phyloP scores from a whole-genome alignment of 2,329 filamentous ascomycete genomes.

The Pseudogymnoascus sp. region DNA sequence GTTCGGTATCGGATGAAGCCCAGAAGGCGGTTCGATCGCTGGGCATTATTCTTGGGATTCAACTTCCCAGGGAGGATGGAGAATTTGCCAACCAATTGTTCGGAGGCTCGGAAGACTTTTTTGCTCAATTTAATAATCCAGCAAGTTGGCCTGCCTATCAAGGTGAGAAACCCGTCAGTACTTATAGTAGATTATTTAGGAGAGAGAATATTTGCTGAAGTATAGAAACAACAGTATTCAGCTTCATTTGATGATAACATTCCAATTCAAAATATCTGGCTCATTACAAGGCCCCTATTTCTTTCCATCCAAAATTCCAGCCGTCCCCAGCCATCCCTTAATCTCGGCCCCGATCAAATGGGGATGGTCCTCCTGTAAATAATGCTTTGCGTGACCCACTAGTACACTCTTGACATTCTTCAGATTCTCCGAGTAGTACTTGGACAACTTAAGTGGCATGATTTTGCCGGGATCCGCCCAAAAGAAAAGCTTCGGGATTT shows the following conservation, averaged over 20 bases:
- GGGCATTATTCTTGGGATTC: not conserved
- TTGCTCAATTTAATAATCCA: not conserved
- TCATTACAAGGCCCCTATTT: not conserved
- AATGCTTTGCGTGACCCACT: not conserved
- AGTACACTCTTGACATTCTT: conserved; percentile 3
- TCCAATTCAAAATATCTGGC: not conserved
- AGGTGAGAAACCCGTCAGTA: not conserved
- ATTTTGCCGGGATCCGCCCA: conserved; percentile 3
- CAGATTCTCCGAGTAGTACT: not conserved
- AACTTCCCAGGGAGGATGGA: not conserved
- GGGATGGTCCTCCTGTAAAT: conserved; percentile 2
- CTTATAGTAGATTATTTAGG: no score
- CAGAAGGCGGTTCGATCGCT: not conserved
- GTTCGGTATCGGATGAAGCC: not conserved
- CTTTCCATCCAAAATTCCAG: not conserved
- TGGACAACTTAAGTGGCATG: not conserved
- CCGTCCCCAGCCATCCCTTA: not conserved
- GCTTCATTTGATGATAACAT: not conserved
- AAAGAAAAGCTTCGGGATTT: conserved; percentile 5
- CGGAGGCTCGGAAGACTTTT: not conserved
- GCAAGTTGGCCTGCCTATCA: not conserved
- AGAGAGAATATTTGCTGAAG: no score
- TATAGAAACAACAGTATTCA: not conserved
- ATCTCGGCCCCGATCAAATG: not conserved
- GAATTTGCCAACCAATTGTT: not conserved